Conservation (phyloP, 2,329 filamentous ascomycete species). For the Coniosporium tulheliwenetii region DNA sequence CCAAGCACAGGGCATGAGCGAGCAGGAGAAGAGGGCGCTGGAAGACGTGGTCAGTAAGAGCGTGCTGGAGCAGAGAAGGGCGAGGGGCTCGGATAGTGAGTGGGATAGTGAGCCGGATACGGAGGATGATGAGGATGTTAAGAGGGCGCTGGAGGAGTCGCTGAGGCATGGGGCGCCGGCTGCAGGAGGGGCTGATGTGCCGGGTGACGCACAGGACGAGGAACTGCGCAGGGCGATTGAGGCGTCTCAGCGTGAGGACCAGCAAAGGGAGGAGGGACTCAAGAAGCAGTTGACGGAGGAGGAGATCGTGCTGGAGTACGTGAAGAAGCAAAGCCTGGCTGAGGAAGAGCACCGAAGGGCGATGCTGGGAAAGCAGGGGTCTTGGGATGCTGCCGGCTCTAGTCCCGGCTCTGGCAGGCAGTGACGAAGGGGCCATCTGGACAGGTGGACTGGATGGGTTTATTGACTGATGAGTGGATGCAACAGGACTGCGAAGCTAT, state of each 20-base stretch:
- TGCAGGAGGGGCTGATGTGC: slow-evolving; percentile 7
- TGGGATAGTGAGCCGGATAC: slow-evolving; percentile 6
- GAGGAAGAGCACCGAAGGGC: slow-evolving; percentile 40
- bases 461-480: too few relatives aligned
- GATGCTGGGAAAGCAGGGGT: slow-evolving; percentile 2
- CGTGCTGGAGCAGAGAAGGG: slow-evolving; percentile 22
- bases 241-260: slow-evolving; percentile 30
- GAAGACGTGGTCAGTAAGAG: slow-evolving; percentile 29
- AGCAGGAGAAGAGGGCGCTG: slow-evolving; percentile 22
- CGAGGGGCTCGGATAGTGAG: slow-evolving; percentile 5
- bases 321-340: slow-evolving; percentile 59
- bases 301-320: slow-evolving; percentile 58
- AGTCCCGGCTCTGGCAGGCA: too few relatives aligned
- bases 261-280: slow-evolving; percentile 14
- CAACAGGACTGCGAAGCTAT: too few relatives aligned
- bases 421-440: too few relatives aligned
- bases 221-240: slow-evolving; percentile 33
- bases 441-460: too few relatives aligned
- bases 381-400: too few relatives aligned
- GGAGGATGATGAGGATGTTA: slow-evolving; percentile 9
- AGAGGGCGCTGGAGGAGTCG: slow-evolving; percentile 4
- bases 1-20: slow-evolving; percentile 9
- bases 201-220: slow-evolving; percentile 23
- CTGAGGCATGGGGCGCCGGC: slow-evolving; percentile 2
- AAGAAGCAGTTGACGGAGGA: slow-evolving; percentile 41